Conservation (phyloP, 768 basidiomycete genomes). For the Artomyces pyxidatus region DNA sequence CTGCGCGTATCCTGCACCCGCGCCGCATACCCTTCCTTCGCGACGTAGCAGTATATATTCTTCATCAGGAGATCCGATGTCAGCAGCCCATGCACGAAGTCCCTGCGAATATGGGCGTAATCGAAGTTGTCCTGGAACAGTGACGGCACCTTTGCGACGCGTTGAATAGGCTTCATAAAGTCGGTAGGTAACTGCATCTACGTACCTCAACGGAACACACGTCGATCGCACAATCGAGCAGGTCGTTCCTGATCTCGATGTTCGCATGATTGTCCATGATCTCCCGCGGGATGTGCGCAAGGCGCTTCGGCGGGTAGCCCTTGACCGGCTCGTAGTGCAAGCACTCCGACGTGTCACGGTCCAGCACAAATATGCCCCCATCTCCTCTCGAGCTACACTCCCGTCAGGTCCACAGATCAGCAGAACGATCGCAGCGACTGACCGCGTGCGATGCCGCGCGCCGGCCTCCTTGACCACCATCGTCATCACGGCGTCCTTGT, state of each 20-base stretch:
- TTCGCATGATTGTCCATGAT: slow-evolving; percentile 65
- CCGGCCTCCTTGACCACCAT: slow-evolving; percentile 86
- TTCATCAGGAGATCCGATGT: slow-evolving; percentile 94
- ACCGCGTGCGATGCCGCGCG: slow-evolving; percentile 66
- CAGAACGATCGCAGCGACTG: slow-evolving; percentile 17
- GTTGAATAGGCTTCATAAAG: neutral
- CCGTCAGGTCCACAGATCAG: neutral
- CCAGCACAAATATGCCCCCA: slow-evolving; percentile 71
- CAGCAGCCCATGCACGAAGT: slow-evolving; percentile 91
- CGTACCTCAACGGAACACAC: slow-evolving; percentile 87
- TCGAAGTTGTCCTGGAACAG: slow-evolving; percentile 99
- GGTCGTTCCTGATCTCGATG: slow-evolving; percentile 80
- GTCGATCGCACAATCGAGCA: slow-evolving; percentile 84
- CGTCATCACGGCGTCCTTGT: slow-evolving; percentile 95
- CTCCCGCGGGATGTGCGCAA: slow-evolving; percentile 69
- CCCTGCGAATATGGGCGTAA: slow-evolving; percentile 82
- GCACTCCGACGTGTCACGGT: slow-evolving; percentile 69
- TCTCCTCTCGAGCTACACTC: slow-evolving; percentile 56
- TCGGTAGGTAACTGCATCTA: slow-evolving; percentile 10
- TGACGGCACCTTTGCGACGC: slow-evolving; percentile 74
- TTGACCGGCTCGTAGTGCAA: slow-evolving; percentile 76
- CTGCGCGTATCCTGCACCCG: slow-evolving; percentile 89
- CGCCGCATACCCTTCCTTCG: slow-evolving; percentile 84
- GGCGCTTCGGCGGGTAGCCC: slow-evolving; percentile 56
- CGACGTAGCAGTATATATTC: slow-evolving; percentile 86